Base-by-base conservation (phyloP, 2,329 filamentous ascomycete species). In the Chaetoscypha palmicola region DNA sequence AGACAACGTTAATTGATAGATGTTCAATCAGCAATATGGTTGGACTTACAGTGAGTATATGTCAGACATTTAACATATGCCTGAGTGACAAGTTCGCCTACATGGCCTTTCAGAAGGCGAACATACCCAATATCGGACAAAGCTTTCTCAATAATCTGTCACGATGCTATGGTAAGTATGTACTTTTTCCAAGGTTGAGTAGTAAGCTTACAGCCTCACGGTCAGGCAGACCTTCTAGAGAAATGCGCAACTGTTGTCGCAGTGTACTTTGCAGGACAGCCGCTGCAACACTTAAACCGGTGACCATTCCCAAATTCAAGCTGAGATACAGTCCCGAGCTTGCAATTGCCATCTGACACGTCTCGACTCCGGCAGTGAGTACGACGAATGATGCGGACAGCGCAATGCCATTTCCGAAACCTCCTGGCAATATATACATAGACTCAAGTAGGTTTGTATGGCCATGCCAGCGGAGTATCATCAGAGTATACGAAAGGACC, bases 381-480 rank as follows among this genome's bases (percentile, higher is more conserved):
- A 64, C 66, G 5, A 77, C 65, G 50, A 77, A 77, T 0, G 66
- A 61, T 0, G 70, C 66, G 1, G 68, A 68, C 0, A 66, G 61
- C 0, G 67, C 62, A 22, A 74, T 65, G 0, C 73, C 73, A 1
- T 69, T 68, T 0, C 71, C 73, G 40, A 78, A 65, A 0, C 75
- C 74, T 1, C 73, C 50, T 0, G 77, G 77, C 9, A 79, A 63
- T 12, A 83, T 78, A 47, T 79, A 79, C 0, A 83, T 56, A 0
- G 76, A 77, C 53, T 80, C 76, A 50, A 65, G 64, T 49, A 70
- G 68, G 8, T 68, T 70, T 0, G 77, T 83, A 30, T 76, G 51
- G 0, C 79, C 80, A 9, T 75, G 69, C 81, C 80, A 45, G 14
- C 71, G 65, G 2, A 77, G 56, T 4, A 74, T 57, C 4, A 82